A percentile compares a stretch with the other conserved stretches of the same genome.
Conservation (phyloP, 176 grass and related monocot species). For the Poa annua region DNA sequence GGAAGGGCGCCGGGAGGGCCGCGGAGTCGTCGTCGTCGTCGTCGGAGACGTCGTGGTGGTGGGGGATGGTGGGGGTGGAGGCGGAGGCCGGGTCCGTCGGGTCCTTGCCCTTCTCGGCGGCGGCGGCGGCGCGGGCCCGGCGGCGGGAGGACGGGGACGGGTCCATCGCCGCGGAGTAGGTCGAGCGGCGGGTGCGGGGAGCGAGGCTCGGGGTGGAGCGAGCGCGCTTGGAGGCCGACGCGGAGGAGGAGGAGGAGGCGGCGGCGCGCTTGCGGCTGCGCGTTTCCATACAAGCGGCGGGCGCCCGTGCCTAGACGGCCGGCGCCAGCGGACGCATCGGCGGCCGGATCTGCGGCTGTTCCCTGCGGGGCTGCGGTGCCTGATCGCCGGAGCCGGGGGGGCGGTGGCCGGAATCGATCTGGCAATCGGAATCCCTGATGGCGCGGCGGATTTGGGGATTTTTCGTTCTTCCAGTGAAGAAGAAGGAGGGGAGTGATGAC, state of each 20-base stretch:
- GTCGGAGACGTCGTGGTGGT: slow-evolving; percentile 35
- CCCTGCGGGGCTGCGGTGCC: not conserved
- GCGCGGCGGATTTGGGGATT: slow-evolving; percentile 7
- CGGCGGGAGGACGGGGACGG: slow-evolving; percentile 68
- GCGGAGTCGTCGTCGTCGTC: slow-evolving; percentile 54
- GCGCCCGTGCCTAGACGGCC: slow-evolving; percentile 43
- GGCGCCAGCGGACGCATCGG: slow-evolving; percentile 32
- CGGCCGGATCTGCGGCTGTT: slow-evolving; percentile 18
- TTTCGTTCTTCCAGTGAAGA: not conserved
- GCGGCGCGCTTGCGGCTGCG: slow-evolving; percentile 97
- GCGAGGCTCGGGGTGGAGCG: slow-evolving; percentile 38
- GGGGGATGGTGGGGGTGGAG: slow-evolving; percentile 22
- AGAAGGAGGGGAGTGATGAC: not conserved
- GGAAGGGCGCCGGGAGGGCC: slow-evolving; percentile 45
- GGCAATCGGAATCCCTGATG: not conserved
- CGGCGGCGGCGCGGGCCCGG: slow-evolving; percentile 46
- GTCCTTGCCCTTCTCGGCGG: slow-evolving; percentile 80
- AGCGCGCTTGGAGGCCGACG: slow-evolving; percentile 48
- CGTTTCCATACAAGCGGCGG: slow-evolving; percentile 85
- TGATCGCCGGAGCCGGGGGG: not conserved
- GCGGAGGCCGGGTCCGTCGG: slow-evolving; percentile 49
- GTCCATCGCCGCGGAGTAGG: slow-evolving; percentile 4
- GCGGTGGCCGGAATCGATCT: not conserved
- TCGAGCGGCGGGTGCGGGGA: slow-evolving; percentile 16
- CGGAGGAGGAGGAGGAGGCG: slow-evolving; percentile 24